A percentile compares a stretch with the other conserved stretches of the same genome.
phyloP scores from a whole-genome alignment of 2,329 filamentous ascomycete genomes.

The Pestalotiopsis sp. region DNA sequence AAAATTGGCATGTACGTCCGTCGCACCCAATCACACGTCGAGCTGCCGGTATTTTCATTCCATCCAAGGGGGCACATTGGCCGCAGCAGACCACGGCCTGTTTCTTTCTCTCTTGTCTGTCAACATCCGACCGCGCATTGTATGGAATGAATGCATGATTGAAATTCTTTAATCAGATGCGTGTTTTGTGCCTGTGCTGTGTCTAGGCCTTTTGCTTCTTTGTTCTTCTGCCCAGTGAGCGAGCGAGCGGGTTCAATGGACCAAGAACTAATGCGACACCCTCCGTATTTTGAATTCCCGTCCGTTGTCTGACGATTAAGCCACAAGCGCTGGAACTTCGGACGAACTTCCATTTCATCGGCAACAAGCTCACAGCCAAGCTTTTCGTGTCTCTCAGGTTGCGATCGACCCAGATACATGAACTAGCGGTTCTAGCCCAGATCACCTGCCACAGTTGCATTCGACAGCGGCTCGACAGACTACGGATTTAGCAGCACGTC shows the following conservation, averaged over 20 bases:
- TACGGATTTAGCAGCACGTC: background rate
- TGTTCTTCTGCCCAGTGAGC: background rate
- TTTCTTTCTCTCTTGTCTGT: background rate
- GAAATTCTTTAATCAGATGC: background rate
- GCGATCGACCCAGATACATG: constrained; percentile 2
- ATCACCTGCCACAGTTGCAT: background rate
- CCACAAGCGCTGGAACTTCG: constrained; percentile 1
- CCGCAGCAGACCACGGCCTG: background rate
- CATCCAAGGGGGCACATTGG: background rate
- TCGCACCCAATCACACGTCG: background rate
- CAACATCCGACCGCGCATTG: background rate
- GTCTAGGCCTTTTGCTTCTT: background rate
- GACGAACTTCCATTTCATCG: background rate
- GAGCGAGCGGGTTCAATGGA: background rate
- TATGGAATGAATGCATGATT: background rate
- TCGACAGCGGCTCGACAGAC: background rate
- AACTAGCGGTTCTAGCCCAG: background rate
- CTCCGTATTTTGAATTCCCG: background rate
- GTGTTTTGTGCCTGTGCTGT: background rate
- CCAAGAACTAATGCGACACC: background rate
- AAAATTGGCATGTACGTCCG: background rate
- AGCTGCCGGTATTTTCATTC: background rate
- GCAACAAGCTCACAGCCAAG: constrained; percentile 4
- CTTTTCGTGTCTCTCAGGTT: constrained; percentile 6
- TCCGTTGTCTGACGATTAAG: background rate